Evolutionary conservation across 1,284 basidiomycete species (phyloP).

Genomic region (Pascua sp.): DNA sequence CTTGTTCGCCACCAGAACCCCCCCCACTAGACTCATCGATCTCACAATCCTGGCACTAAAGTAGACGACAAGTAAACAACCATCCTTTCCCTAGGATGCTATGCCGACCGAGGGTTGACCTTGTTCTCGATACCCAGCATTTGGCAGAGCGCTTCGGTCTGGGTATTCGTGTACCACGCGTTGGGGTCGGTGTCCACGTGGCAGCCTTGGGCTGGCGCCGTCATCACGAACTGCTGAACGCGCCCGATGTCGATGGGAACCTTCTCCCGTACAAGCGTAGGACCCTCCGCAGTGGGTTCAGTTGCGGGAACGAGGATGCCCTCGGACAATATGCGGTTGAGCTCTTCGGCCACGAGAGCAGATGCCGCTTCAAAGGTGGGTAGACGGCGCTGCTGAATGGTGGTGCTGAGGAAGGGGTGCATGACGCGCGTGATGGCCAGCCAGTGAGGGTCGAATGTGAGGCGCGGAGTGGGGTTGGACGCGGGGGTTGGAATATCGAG

Average conservation of each 20-base stretch:
- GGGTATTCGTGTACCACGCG: conserved; percentile 76
- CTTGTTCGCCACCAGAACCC: too few relatives aligned
- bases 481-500: conserved; percentile 58
- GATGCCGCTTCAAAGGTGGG: conserved; percentile 61
- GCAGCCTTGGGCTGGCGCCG: conserved; percentile 59
- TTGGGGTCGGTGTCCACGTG: conserved; percentile 17
- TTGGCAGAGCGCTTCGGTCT: conserved; percentile 78
- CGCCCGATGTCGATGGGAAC: conserved; percentile 52
- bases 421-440: conserved; percentile 85
- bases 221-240: conserved; percentile 67
- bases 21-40: too few relatives aligned
- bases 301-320: conserved; percentile 34
- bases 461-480: conserved; percentile 36
- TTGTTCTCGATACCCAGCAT: conserved; percentile 76
- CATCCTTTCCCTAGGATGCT: too few relatives aligned
- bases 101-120: conserved; percentile 56
- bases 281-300: conserved; percentile 46
- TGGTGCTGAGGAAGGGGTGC: conserved; percentile 66
- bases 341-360: conserved; percentile 60
- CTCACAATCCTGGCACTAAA: too few relatives aligned
- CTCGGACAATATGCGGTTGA: conserved; percentile 60
- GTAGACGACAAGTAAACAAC: too few relatives aligned
- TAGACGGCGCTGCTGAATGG: conserved; percentile 64
- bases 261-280: conserved; percentile 27
- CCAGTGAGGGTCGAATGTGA: conserved; percentile 83